These are phyloP conservation scores for Pulchroboletus neoregius DNA, from an alignment of 1,284 basidiomycete species.

Conservation along the genomic window DNA sequence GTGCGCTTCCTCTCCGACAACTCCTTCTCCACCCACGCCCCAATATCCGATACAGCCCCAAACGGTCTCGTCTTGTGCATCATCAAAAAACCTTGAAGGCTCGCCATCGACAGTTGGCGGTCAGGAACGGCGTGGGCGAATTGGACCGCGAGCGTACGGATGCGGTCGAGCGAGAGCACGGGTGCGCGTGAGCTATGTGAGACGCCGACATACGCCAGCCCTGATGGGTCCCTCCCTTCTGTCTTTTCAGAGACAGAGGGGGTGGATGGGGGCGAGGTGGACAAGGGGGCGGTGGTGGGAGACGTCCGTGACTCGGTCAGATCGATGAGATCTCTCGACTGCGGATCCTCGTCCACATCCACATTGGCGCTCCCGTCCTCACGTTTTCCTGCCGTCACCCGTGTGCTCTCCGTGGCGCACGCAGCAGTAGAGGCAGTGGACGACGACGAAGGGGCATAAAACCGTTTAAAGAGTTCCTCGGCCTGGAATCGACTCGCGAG, in stretches of 20 bases:
- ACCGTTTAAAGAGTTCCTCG: constrained; percentile 56
- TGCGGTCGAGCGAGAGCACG: constrained; percentile 33
- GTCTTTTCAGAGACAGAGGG: constrained; percentile 11
- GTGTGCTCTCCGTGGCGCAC: neutral
- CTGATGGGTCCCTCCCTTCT: constrained; percentile 24
- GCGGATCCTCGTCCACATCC: neutral
- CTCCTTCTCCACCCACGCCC: constrained; percentile 47
- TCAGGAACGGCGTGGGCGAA: constrained; percentile 62
- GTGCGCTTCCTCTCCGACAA: constrained; percentile 8
- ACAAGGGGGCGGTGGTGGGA: neutral
- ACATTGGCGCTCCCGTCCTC: too few relatives aligned
- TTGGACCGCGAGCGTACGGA: constrained; percentile 46
- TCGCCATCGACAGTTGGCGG: constrained; percentile 67
- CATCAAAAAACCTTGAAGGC: constrained; percentile 74
- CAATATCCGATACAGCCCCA: constrained; percentile 47
- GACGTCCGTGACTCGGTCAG: constrained; percentile 4
- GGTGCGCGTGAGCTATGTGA: constrained; percentile 35
- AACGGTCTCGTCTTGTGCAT: constrained; percentile 59
- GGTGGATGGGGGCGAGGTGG: neutral
- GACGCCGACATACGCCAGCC: constrained; percentile 29
- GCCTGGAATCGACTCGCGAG: constrained; percentile 66
- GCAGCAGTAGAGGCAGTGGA: too few relatives aligned
- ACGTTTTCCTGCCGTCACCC: too few relatives aligned
- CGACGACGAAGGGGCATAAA: constrained; percentile 49
- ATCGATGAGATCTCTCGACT: constrained; percentile 20